These are phyloP conservation scores for Ceratobasidium papillatum DNA, from an alignment of 1,284 basidiomycete genomes.

Conservation along the genomic window DNA sequence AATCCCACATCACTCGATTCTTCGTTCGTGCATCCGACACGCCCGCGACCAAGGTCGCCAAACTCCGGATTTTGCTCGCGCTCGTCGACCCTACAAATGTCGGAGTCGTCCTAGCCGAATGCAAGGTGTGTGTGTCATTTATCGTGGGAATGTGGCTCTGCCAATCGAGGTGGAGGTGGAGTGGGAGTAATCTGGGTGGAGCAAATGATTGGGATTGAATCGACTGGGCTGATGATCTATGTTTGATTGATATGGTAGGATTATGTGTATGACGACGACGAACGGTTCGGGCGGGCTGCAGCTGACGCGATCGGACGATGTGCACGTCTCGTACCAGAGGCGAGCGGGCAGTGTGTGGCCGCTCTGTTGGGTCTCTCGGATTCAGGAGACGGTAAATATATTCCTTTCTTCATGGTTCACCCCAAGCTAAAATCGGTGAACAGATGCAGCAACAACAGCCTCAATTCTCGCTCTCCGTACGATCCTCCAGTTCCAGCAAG, in stretches of 20 bases:
- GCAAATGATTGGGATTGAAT: background rate
- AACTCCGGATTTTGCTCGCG: conserved; percentile 74
- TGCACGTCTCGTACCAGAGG: conserved; percentile 71
- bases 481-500: conserved; percentile 72
- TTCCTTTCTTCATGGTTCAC: background rate
- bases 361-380: conserved; percentile 79
- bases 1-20: conserved; percentile 69
- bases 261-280: conserved; percentile 77
- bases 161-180: background rate
- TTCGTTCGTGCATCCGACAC: conserved; percentile 74
- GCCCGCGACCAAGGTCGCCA: conserved; percentile 70
- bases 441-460: conserved; percentile 76
- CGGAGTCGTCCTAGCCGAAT: conserved; percentile 75
- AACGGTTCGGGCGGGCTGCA: conserved; percentile 72
- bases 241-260: conserved; percentile 60
- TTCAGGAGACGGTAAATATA: conserved; percentile 66
- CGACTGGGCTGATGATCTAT: background rate
- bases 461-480: conserved; percentile 86
- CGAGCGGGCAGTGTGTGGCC: conserved; percentile 73
- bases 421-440: conserved; percentile 12
- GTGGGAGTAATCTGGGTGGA: background rate
- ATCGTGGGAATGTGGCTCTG: background rate
- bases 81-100: conserved; percentile 74
- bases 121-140: conserved; percentile 65
- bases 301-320: conserved; percentile 82